These are phyloP conservation scores for Xylariaceae sp. DNA, from an alignment of 2,329 filamentous ascomycete genomes.

Conservation along the genomic window DNA sequence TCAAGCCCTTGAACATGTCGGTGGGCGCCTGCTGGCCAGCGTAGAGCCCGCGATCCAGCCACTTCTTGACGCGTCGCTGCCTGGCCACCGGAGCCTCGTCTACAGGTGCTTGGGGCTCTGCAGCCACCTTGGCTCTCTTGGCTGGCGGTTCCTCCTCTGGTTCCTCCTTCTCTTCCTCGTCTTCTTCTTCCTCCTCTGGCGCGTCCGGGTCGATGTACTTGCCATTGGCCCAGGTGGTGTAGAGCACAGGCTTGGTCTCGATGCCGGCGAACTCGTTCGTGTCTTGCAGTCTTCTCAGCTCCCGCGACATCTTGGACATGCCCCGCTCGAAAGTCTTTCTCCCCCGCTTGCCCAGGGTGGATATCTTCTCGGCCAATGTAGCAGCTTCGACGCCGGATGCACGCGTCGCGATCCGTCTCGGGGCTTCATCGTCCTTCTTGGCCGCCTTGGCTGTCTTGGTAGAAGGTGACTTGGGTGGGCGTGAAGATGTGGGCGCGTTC, in stretches of 20 bases:
- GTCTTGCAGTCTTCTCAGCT: constrained; percentile 52
- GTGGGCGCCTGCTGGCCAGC: constrained; percentile 63
- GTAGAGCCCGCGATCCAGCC: constrained; percentile 76
- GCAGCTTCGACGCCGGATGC: constrained; percentile 35
- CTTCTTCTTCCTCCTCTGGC: constrained; percentile 25
- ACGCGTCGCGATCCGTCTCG: constrained; percentile 38
- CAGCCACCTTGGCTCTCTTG: constrained; percentile 25
- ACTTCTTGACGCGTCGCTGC: constrained; percentile 59
- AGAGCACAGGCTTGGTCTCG: constrained; percentile 48
- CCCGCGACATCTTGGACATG: constrained; percentile 43
- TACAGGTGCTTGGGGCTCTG: constrained; percentile 24
- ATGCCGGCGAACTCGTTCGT: constrained; percentile 55
- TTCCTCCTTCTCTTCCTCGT: constrained; percentile 8
- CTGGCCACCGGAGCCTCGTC: constrained; percentile 30
- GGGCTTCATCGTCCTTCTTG: constrained; percentile 21
- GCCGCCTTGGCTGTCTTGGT: constrained; percentile 26
- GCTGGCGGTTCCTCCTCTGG: constrained; percentile 21
- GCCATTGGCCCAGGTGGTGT: constrained; percentile 58
- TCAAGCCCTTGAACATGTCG: constrained; percentile 42
- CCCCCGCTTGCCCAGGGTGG: constrained; percentile 53
- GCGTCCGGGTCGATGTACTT: constrained; percentile 45
- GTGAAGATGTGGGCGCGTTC: constrained; percentile 34
- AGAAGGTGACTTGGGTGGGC: constrained; percentile 28
- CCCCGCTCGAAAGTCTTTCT: constrained; percentile 45
- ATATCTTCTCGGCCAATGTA: constrained; percentile 39